A percentile compares a stretch with the other conserved stretches of the same genome.
phyloP scores from a whole-genome alignment of 331 rosid genomes.

The Saraca asoca region DNA sequence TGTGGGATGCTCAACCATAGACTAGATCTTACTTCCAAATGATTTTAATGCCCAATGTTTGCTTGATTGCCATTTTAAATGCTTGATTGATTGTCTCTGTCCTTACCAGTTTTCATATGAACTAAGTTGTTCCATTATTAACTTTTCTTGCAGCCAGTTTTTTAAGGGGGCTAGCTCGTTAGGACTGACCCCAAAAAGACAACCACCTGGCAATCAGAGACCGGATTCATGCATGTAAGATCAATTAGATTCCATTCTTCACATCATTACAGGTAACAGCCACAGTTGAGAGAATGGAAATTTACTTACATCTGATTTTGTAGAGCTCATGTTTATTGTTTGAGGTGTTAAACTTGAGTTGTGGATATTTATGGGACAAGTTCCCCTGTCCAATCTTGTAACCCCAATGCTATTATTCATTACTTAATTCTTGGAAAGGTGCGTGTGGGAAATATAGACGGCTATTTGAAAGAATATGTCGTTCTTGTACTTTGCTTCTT shows the following conservation, averaged over 20 bases:
- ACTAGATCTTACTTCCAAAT: not conserved
- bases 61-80: not conserved
- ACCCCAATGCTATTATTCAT: constrained; percentile 21
- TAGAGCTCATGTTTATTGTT: constrained; percentile 26
- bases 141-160: constrained; percentile 37
- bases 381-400: constrained; percentile 27
- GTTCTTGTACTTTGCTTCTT: not conserved
- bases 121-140: constrained; percentile 18
- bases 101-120: too few relatives aligned
- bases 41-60: not conserved
- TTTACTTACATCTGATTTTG: constrained; percentile 22
- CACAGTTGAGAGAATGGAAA: constrained; percentile 17
- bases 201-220: constrained; percentile 24
- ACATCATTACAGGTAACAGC: constrained; percentile 16
- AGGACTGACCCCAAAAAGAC: constrained; percentile 44
- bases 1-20: too few relatives aligned
- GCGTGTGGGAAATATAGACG: constrained; percentile 25
- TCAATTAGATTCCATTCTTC: not conserved
- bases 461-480: not conserved
- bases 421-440: constrained; percentile 29
- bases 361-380: constrained; percentile 32
- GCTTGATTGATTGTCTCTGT: too few relatives aligned
- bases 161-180: constrained; percentile 29
- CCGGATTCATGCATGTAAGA: constrained; percentile 31
- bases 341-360: constrained; percentile 32